Evolutionary conservation across 2,329 filamentous ascomycete species (phyloP), one percentile per base, ranked within the genome.

Genomic region (Aureobasidium sp.): DNA sequence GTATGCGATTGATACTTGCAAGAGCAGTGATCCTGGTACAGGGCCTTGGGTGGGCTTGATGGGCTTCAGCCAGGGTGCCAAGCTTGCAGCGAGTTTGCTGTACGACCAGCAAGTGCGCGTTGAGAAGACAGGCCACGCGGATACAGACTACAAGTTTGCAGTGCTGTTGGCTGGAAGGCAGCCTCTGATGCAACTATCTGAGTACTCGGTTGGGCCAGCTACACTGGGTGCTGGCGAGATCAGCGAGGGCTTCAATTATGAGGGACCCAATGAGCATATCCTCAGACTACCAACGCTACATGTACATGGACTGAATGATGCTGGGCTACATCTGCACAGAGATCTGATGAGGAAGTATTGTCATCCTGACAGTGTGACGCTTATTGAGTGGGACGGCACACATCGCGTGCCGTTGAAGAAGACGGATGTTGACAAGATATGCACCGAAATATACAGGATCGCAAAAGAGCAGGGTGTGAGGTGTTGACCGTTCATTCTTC

Each of bases 331-430:
- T 63, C 73, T 83, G 48, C 87, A 89, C 70, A 74, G 80, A 61
- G 75, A 79, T 69, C 69, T 87, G 66, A 69, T 84, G 56, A 72
- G 82, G 9, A 73, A 82, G 57, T 91, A 87, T 71, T 89, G 85
- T 69, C 78, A 83, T 55, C 69, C 76, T 10, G 79, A 77, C 0
- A 83, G 76, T 2, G 76, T 81, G 6, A 79, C 74, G 43, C 65
- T 91, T 50, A 72, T 92, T 1, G 86, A 91, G 71, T 92, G 89
- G 89, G 82, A 89, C 63, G 89, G 87, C 0, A 81, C 79, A 1
- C 89, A 93, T 71, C 76, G 89, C 6, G 77, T 93, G 53, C 87
- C 88, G 1, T 80, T 92, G 63, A 89, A 88, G 77, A 77, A 75
- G 26, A 75, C 73, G 34, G 88, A 92, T 72, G 87, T 92, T 3